phyloP scores from a whole-genome alignment of 2,329 filamentous ascomycete species.

The Pseudogymnoascus sp. region DNA sequence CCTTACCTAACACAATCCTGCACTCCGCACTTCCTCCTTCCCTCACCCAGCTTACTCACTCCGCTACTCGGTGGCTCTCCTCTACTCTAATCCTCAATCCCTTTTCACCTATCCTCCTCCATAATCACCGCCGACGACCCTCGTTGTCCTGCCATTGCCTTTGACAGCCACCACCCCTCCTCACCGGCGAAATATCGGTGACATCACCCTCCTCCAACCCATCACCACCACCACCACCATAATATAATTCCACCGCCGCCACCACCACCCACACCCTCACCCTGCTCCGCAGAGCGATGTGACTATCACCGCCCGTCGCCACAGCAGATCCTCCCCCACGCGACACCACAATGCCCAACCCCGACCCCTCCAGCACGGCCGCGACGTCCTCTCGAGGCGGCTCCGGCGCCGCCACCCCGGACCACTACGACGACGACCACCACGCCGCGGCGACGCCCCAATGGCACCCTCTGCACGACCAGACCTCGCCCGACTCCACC shows the following conservation, averaged over 20 bases:
- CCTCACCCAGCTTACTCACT: neutral
- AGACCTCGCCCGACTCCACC: conserved; percentile 14
- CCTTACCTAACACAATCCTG: neutral
- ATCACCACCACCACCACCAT: neutral
- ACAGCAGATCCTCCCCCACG: neutral
- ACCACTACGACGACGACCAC: conserved; percentile 15
- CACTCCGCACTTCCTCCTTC: neutral
- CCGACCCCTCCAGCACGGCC: neutral
- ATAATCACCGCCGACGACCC: neutral
- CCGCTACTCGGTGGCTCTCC: neutral
- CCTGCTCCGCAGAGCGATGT: neutral
- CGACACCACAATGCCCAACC: neutral
- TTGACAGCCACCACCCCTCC: neutral
- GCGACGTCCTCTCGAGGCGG: neutral
- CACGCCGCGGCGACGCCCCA: conserved; percentile 12
- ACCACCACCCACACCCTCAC: neutral
- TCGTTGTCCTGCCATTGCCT: neutral
- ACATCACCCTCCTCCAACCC: neutral
- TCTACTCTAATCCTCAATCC: neutral
- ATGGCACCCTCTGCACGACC: conserved; percentile 17
- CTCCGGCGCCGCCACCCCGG: conserved; percentile 1
- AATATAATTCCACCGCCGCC: neutral
- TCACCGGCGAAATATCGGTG: neutral
- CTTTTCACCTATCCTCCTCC: neutral
- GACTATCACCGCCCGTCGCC: neutral